A percentile compares a stretch with the other conserved stretches of the same genome.
Evolutionary conservation across 495 filamentous ascomycete genomes (phyloP).

Genomic region (Diplogelasinospora grovesii): DNA sequence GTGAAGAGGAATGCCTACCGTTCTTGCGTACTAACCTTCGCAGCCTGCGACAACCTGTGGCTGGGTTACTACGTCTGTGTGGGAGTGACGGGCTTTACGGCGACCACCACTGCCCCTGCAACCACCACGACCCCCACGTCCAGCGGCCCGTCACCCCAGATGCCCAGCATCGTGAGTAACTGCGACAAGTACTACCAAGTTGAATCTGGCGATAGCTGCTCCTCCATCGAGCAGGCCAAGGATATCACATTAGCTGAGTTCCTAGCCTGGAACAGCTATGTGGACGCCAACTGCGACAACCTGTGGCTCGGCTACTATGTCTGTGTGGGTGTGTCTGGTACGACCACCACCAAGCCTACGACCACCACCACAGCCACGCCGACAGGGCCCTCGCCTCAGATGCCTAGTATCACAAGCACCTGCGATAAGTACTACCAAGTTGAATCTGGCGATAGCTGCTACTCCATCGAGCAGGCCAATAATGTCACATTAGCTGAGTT

Average conservation of each 20-base stretch:
- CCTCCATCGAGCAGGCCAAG: slow-evolving; percentile 4
- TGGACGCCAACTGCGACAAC: slow-evolving; percentile 10
- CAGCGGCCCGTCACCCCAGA: slow-evolving; percentile 6
- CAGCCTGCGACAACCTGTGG: slow-evolving; percentile 14
- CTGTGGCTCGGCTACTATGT: slow-evolving; percentile 15
- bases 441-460: slow-evolving; percentile 9
- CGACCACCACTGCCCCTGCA: not conserved
- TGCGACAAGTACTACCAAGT: slow-evolving; percentile 16
- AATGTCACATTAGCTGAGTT: slow-evolving; percentile 15
- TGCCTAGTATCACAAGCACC: slow-evolving; percentile 5
- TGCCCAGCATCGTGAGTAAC: slow-evolving; percentile 6
- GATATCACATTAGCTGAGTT: slow-evolving; percentile 16
- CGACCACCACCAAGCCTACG: not conserved
- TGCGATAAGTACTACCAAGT: slow-evolving; percentile 16
- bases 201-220: slow-evolving; percentile 9
- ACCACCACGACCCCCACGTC: not conserved
- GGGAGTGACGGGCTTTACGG: not conserved
- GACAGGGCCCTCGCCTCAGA: slow-evolving; percentile 6
- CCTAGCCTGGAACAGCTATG: slow-evolving; percentile 11
- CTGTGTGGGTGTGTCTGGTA: slow-evolving; percentile 6
- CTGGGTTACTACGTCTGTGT: slow-evolving; percentile 10
- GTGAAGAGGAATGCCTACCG: not conserved
- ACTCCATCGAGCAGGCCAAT: slow-evolving; percentile 4
- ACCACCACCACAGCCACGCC: not conserved
- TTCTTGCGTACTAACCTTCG: not conserved